Evolutionary conservation across 306 rosid species (phyloP), one percentile per base, ranked within the genome.

Genomic region (Cicer yamashitae): DNA sequence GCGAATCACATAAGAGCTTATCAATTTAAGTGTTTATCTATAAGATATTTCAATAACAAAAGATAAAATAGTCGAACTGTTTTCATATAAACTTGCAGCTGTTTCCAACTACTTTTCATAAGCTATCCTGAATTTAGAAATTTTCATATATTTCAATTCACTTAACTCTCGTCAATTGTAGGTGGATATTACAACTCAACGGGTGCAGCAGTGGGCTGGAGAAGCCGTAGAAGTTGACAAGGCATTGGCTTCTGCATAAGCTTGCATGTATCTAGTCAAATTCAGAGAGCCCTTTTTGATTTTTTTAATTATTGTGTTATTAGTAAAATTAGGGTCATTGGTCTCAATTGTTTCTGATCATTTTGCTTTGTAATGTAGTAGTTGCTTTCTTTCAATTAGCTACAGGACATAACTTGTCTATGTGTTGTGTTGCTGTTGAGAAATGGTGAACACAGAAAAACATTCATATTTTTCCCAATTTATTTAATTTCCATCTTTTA

Each of bases 181-280:
- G 76, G 88, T 81, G 37, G 88, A 85, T 37, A n/a, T 74, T 70
- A 81, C 86, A 78, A 30, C 8, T 51, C 34, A 76, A 44, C 83
- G 88, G 7, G 74, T 85, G 81, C 51, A 34, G 68, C 52, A 56
- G 67, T 81, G 85, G 88, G 85, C 83, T 22, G 87, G 85, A 6
- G 81, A 81, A 59, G 71, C 63, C 20, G 51, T 7, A 48, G 20
- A 61, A 74, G 79, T 57, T 56, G 82, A 78, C 56, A 14, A 30
- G 8, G 13, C 15, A 54, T 45, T 25, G 45, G 69, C 50, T 68
- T 74, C 77, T 60, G 13, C 86, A 59, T 78, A 73, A 82, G 46
- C 47, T 59, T 47, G 70, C 57, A 4, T 6, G 39, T 34, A 63
- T 43, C 77, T 43, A 18, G 44, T 69, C 62, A 68, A 47, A 70